Base-by-base conservation (phyloP, 192 early-diverging fungal genomes). In the Podila epigama region DNA sequence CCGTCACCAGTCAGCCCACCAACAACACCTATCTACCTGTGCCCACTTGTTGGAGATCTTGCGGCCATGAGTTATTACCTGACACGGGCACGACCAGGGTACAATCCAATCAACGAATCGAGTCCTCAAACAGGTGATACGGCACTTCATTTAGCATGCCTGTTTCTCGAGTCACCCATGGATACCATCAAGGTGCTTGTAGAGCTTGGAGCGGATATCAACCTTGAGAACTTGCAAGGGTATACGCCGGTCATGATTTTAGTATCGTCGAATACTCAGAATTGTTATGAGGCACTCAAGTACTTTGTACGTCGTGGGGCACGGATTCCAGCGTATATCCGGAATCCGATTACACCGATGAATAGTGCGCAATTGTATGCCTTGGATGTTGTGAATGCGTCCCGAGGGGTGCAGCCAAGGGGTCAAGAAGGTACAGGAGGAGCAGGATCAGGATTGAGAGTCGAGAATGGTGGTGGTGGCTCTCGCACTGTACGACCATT, bases 231-330 rank as follows among this genome's bases (percentile, higher is more conserved):
- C 42, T 18, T 63, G 22, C 73, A 77, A 53, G 73, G 73, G 2
- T 77, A 77, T n/a, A 77, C 73, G 1, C 73, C 73, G 1, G 73
- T 68, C 42, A 77, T 68, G 40, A 77, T 77, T 60, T 40, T 77
- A 11, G 73, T 77, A 50, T 68, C 73, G 18, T 77, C 73, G 13
- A 77, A 77, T 22, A 77, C 73, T 2, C 60, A 77, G 29, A 58
- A 77, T 34, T 77, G 73, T 31, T 77, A 63, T 33, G 73, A 77
- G 32, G 73, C 73, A 9, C 73, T 77, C 50, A 68, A 64, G 50
- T 77, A 56, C 55, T 77, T 77, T 68, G 73, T 77, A 9, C 68
- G 63, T 65, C 73, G 73, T 34, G 73, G 73, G 13, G 73, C 73
- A 6, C 65, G 73, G 0, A 77, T 77, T 54, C 73, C 73, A 0